Percentiles rank a stretch among this genome's conserved stretches.
Conservation (phyloP, 441 rosid species). For the Corymbia citriodora region DNA sequence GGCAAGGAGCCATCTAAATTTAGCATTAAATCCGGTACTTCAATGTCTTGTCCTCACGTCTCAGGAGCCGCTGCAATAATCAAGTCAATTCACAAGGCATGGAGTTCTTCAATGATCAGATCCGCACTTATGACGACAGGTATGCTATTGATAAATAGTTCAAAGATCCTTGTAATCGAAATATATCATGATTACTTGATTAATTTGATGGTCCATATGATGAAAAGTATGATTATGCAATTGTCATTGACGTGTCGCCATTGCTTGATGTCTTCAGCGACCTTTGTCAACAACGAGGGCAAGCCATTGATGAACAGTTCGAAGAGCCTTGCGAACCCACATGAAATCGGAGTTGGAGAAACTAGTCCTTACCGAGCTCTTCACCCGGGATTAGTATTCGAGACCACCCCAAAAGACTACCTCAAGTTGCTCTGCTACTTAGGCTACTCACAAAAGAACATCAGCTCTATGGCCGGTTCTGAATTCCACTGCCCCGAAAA, state of each 20-base stretch:
- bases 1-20: slow-evolving; percentile 27
- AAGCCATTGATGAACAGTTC: slow-evolving; percentile 38
- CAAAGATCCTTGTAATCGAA: background rate
- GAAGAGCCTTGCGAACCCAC: slow-evolving; percentile 35
- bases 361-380: slow-evolving; percentile 49
- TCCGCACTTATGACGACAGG: slow-evolving; percentile 90
- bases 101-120: slow-evolving; percentile 69
- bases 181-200: background rate
- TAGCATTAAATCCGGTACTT: slow-evolving; percentile 62
- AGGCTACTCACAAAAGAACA: slow-evolving; percentile 42
- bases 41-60: slow-evolving; percentile 90
- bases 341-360: slow-evolving; percentile 69
- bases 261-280: slow-evolving; percentile 37
- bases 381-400: slow-evolving; percentile 66
- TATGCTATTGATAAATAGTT: background rate
- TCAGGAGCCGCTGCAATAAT: slow-evolving; percentile 64
- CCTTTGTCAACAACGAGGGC: slow-evolving; percentile 32
- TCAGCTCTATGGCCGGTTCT: slow-evolving; percentile 33
- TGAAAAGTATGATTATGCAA: background rate
- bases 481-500: slow-evolving; percentile 45
- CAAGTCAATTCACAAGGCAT: slow-evolving; percentile 41
- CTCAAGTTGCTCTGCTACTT: slow-evolving; percentile 54
- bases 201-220: background rate
- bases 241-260: background rate
- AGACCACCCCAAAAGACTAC: slow-evolving; percentile 44